phyloP scores from a whole-genome alignment of 2,329 filamentous ascomycete species.

The Ascosphaera pollenicola region DNA sequence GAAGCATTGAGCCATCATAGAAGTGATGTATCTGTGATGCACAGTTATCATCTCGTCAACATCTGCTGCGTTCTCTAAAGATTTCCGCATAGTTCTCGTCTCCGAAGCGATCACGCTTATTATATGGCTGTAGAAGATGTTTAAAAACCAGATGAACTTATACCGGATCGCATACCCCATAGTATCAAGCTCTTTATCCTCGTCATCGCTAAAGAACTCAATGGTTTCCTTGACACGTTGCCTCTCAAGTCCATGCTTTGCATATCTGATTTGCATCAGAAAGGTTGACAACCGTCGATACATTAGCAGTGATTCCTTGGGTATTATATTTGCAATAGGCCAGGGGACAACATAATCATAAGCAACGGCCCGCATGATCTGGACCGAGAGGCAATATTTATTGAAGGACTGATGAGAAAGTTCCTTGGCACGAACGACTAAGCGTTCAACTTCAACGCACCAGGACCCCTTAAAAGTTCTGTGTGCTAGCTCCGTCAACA shows the following conservation, averaged over 20 bases:
- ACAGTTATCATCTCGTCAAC: conserved; percentile 60
- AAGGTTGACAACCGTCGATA: conserved; percentile 59
- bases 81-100: conserved; percentile 30
- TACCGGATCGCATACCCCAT: conserved; percentile 33
- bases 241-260: conserved; percentile 42
- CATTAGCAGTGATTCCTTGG: conserved; percentile 35
- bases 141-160: conserved; percentile 56
- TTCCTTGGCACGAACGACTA: conserved; percentile 34
- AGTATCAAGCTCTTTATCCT: conserved; percentile 13
- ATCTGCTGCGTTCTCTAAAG: conserved; percentile 40
- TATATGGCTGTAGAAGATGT: conserved; percentile 52
- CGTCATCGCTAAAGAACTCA: conserved; percentile 21
- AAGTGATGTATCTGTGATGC: conserved; percentile 41
- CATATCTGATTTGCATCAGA: conserved; percentile 54
- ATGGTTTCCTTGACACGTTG: conserved; percentile 17
- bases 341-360: conserved; percentile 46
- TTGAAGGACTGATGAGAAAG: conserved; percentile 21
- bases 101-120: conserved; percentile 46
- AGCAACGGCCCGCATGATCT: conserved; percentile 38
- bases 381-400: conserved; percentile 35
- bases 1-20: conserved; percentile 45
- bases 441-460: conserved; percentile 34
- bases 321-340: conserved; percentile 50
- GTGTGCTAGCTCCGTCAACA: conserved; percentile 56
- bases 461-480: conserved; percentile 38